Base-by-base conservation (phyloP, 1,284 basidiomycete species). In the Sporisorium exsertum region DNA sequence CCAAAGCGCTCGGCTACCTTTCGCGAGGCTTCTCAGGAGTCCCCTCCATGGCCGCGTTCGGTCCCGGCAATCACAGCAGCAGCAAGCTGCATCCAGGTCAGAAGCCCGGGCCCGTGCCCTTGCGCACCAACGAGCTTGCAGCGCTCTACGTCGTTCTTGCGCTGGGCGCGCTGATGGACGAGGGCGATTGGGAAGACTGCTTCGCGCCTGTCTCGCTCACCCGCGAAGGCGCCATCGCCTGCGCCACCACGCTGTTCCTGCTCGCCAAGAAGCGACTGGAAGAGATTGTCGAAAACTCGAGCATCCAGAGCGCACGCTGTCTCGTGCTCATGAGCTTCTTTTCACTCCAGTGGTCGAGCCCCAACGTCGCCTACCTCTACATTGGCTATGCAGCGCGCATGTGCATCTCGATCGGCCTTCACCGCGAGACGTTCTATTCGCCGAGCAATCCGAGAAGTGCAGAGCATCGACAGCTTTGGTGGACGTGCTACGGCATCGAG, bases 361-460 rank as follows among this genome's bases (percentile, higher is more conserved):
- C 74, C 56, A 77, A 77, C 46, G 74, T 77, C 18, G 74, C 74
- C 29, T 77, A 72, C 22, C 66, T 77, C n/a, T 77, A 77, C 66
- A 64, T 72, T 26, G 74, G 74, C 40, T 70, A 77, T 29, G 74
- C 74, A 20, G 65, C 70, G 10, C 64, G 74, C 16, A 77, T 77
- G 70, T 72, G 65, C 63, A 72, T 72, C 56, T 72, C 74, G n/a
- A 72, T 77, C 42, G 74, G 74, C 0, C 66, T 77, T 22, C 74
- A 77, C 46, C 69, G 74, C 45, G 74, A 77, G 35, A 69, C 74
- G 1, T 77, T 67, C 50, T 72, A 72, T 60, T 51, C 65, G 32
- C 46, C 70, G 2, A 65, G 53, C 65, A 72, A 69, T 40, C 65
- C 70, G 3, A 32, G 53, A 7, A 72, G 70, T 27, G 49, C 63